phyloP scores from a whole-genome alignment of 306 rosid species.

The Gillenia trifoliata region DNA sequence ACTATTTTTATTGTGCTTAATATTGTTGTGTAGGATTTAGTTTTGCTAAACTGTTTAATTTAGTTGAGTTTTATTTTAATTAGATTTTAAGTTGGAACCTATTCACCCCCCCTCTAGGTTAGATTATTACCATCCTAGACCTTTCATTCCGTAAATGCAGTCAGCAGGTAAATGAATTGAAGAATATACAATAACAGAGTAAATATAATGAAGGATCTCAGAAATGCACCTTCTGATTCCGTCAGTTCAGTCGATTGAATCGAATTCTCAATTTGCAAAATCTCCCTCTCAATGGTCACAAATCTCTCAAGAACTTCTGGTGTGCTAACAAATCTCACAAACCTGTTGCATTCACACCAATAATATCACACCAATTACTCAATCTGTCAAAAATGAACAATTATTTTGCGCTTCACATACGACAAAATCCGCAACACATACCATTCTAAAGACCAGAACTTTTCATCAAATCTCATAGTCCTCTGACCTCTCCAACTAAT shows the following conservation, averaged over 20 bases:
- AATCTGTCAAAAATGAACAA: neutral
- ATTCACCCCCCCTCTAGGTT: too few relatives aligned
- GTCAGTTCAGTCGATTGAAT: constrained; percentile 55
- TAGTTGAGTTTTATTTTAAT: too few relatives aligned
- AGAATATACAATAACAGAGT: neutral
- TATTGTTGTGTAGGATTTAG: too few relatives aligned
- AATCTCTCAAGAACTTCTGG: constrained; percentile 97
- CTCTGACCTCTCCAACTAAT: neutral
- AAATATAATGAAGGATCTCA: constrained; percentile 1
- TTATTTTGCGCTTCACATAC: neutral
- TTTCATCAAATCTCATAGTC: neutral
- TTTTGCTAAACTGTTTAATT: too few relatives aligned
- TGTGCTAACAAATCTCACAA: constrained; percentile 82
- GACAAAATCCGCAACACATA: neutral
- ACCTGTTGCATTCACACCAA: constrained; percentile 44
- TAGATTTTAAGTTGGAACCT: too few relatives aligned
- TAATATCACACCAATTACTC: neutral
- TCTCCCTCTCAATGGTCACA: constrained; percentile 87
- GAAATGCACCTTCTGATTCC: constrained; percentile 62
- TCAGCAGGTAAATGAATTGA: neutral
- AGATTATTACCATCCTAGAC: too few relatives aligned
- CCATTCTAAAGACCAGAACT: neutral
- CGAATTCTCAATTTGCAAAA: constrained; percentile 85
- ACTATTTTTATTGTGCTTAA: too few relatives aligned
- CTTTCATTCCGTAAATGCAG: neutral